Percentiles rank a stretch among this genome's conserved stretches.
Evolutionary conservation across 1,284 basidiomycete genomes (phyloP).

Genomic region (Wolfiporia cocos): DNA sequence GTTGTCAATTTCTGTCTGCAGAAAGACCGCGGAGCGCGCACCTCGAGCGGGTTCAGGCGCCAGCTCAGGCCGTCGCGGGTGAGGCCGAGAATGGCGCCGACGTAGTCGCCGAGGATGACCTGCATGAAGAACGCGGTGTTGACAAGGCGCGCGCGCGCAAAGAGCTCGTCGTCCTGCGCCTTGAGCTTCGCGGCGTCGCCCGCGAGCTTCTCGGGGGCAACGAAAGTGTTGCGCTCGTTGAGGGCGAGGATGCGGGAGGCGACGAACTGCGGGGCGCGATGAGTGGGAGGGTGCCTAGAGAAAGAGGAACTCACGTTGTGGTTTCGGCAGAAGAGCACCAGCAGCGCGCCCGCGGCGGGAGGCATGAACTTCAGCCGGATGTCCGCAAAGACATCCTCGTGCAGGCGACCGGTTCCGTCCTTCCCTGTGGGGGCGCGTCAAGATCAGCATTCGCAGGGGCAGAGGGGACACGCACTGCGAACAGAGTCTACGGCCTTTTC

Average conservation of each 20-base stretch:
- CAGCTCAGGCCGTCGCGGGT: constrained; percentile 54
- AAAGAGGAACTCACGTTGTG: constrained; percentile 52
- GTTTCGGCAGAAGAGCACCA: constrained; percentile 68
- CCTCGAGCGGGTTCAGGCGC: constrained; percentile 59
- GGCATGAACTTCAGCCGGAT: constrained; percentile 68
- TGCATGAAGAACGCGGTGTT: constrained; percentile 60
- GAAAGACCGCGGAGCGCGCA: constrained; percentile 19
- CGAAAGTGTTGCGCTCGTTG: constrained; percentile 56
- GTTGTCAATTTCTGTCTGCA: background rate
- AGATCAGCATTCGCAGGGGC: background rate
- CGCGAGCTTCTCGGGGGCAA: constrained; percentile 24
- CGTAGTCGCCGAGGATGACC: constrained; percentile 67
- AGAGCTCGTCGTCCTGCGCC: constrained; percentile 68
- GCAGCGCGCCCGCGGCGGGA: constrained; percentile 60
- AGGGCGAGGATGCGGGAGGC: constrained; percentile 63
- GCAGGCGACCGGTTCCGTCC: constrained; percentile 61
- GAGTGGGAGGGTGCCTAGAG: background rate
- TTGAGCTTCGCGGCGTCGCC: constrained; percentile 26
- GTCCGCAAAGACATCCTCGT: constrained; percentile 69
- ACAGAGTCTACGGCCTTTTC: constrained; percentile 30
- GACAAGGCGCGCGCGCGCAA: constrained; percentile 67
- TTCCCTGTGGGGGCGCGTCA: constrained; percentile 17
- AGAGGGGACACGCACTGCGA: constrained; percentile 11
- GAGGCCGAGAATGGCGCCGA: constrained; percentile 63
- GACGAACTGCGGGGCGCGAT: constrained; percentile 43